These are phyloP conservation scores for Paraconiothyrium brasiliense DNA, from an alignment of 2,329 filamentous ascomycete species.

Conservation along the genomic window DNA sequence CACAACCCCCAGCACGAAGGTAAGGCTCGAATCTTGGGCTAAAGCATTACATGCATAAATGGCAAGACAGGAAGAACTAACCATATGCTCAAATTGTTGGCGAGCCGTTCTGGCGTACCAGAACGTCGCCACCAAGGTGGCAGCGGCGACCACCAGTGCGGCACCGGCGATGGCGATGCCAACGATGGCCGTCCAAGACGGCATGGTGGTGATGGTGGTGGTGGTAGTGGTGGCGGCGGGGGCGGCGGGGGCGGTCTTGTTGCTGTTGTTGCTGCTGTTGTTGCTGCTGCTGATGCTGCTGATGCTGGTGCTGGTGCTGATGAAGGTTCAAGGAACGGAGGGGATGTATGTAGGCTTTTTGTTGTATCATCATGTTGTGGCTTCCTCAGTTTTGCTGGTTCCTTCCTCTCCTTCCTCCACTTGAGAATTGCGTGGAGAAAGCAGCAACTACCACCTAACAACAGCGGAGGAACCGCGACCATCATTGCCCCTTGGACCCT, in stretches of 20 bases:
- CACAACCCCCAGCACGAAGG: background rate
- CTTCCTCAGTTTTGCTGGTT: constrained; percentile 1
- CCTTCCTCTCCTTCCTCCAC: constrained; percentile 8
- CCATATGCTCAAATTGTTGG: background rate
- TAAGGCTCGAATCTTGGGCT: background rate
- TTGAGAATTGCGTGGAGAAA: background rate
- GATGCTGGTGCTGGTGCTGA: background rate
- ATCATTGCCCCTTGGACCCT: too few relatives aligned
- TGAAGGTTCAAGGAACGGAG: background rate
- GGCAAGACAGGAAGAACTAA: constrained; percentile 3
- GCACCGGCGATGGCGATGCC: background rate
- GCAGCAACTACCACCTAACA: background rate
- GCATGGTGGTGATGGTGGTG: background rate
- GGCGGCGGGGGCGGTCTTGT: background rate
- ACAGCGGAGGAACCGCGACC: background rate
- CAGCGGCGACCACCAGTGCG: background rate
- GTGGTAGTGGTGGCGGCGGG: background rate
- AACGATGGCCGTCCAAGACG: background rate
- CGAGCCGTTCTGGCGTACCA: background rate
- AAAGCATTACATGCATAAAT: background rate
- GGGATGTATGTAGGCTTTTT: constrained; percentile 7
- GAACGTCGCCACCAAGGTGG: background rate
- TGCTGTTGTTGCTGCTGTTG: background rate
- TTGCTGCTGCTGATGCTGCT: background rate
- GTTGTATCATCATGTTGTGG: background rate